Evolutionary conservation across 2,329 filamentous ascomycete genomes (phyloP), one percentile per base, ranked within the genome.

Genomic region (Tolypocladium tropicale): DNA sequence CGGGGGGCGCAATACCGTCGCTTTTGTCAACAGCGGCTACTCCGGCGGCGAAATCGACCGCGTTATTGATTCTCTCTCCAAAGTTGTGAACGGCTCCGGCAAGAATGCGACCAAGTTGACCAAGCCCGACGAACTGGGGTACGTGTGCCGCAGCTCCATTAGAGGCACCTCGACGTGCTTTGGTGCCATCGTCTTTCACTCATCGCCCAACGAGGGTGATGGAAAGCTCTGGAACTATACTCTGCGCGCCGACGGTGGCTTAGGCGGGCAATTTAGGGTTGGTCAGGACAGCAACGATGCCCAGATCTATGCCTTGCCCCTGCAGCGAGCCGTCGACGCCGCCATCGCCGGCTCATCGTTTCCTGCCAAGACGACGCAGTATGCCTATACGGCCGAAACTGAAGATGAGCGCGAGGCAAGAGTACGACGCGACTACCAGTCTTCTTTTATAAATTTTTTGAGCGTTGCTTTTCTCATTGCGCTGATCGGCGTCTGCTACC

Each of bases 221-320:
- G 79, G 78, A 6, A 79, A 80, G 2, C 70, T 81, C 49, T 96
- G 92, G 92, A 95, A 94, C 70, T 96, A 96, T 67, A 92, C 89
- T 0, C 76, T 96, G 30, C 79, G 89, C 56, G 84, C 84, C 4
- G 92, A 96, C 67, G 86, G 86, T 36, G 77, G 83, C 1, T 76
- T 95, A 56, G 58, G 59, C 30, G 68, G 71, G 7, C 80, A 78
- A 54, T 84, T 95, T 58, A 78, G 85, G 60, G 80, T 87, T 33
- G 76, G 84, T 34, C 74, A 75, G n/a, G 70, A 77, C 50, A 77
- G 79, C 61, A 95, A 95, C 65, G 87, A 90, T 67, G 83, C 82
- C 51, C 79, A 96, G 69, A 76, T 93, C 21, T 95, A 92, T 64
- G 72, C 88, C 37, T 74, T 95, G 21, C 92, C 91, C 1, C 74